These are phyloP conservation scores for Nemania serpens DNA, from an alignment of 2,329 filamentous ascomycete species.

Conservation along the genomic window DNA sequence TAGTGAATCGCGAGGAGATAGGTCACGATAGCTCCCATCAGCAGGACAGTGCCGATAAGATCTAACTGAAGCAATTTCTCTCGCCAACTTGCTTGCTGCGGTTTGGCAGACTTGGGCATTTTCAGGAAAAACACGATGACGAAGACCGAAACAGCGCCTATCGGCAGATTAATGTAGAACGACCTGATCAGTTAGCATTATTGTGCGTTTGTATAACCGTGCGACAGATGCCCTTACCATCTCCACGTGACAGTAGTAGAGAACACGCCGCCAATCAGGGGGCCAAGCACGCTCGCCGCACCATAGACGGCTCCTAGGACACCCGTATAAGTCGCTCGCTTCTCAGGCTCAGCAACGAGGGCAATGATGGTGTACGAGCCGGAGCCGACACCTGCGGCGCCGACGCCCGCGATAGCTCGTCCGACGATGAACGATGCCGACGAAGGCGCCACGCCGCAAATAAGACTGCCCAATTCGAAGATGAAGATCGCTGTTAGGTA, in stretches of 20 bases:
- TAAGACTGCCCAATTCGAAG: no score
- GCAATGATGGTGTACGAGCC: constrained; percentile 42
- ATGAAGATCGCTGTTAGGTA: no score
- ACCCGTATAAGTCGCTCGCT: no score
- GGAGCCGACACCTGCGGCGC: constrained; percentile 44
- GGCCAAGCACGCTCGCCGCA: constrained; percentile 41
- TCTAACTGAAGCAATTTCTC: constrained; percentile 35
- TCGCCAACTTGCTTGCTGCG: constrained; percentile 14
- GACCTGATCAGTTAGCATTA: no score
- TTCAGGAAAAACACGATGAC: neutral
- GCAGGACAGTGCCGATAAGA: neutral
- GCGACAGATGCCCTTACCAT: no score
- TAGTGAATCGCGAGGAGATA: constrained; percentile 42
- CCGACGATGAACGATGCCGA: constrained; percentile 48
- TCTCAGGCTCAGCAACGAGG: constrained; percentile 38
- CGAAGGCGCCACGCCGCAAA: no score
- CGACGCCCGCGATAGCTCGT: constrained; percentile 45
- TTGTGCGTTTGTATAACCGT: no score
- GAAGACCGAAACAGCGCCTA: constrained; percentile 38
- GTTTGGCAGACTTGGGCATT: neutral
- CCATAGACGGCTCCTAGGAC: no score
- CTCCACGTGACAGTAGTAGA: no score
- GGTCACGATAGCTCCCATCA: constrained; percentile 38
- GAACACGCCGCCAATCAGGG: constrained; percentile 45
- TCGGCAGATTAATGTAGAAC: constrained; percentile 42